These are phyloP conservation scores for Pestalotiopsis sp. DNA, from an alignment of 2,329 filamentous ascomycete genomes.

Conservation along the genomic window DNA sequence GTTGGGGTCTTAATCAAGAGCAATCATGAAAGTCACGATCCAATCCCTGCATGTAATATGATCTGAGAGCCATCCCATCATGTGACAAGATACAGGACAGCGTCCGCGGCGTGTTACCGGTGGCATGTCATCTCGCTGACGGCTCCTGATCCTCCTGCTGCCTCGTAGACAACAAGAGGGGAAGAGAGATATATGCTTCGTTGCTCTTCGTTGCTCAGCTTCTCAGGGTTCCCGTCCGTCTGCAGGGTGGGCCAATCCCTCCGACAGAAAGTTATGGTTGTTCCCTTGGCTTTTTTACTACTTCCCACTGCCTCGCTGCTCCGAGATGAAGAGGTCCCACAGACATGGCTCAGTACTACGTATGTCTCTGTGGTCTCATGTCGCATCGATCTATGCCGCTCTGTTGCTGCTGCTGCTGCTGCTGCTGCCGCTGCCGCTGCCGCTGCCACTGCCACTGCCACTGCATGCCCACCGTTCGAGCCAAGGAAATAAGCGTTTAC, in stretches of 20 bases:
- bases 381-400: not conserved
- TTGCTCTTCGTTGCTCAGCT: not conserved
- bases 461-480: not conserved
- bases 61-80: not conserved
- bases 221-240: not conserved
- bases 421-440: no score
- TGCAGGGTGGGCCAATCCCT: not conserved
- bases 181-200: not conserved
- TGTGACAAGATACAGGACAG: not conserved
- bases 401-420: not conserved
- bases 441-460: not conserved
- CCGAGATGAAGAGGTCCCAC: not conserved
- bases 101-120: not conserved
- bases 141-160: not conserved
- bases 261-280: not conserved
- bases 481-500: not conserved
- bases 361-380: not conserved
- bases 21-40: not conserved
- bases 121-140: not conserved
- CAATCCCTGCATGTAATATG: not conserved
- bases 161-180: not conserved
- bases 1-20: not conserved
- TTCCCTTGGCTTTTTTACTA: not conserved
- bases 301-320: not conserved
- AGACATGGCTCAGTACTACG: not conserved